These are phyloP conservation scores for Nicotiana paniculata DNA, from an alignment of 257 asterid genomes.

Conservation along the genomic window DNA sequence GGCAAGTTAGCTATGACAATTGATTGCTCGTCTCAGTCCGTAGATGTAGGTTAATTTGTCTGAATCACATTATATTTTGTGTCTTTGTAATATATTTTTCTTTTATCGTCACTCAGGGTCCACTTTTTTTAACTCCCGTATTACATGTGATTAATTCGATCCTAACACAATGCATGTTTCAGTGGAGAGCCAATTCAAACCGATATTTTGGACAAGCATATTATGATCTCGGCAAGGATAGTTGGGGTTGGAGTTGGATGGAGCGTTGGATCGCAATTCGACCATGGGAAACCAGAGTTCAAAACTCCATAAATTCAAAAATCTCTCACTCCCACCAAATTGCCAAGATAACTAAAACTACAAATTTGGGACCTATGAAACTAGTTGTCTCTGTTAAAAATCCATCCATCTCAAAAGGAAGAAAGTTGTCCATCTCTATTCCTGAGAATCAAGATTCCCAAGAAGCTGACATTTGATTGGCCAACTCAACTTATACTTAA, in stretches of 20 bases:
- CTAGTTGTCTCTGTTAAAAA: conserved; percentile 10
- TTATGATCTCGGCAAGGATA: conserved; percentile 64
- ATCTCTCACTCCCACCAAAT: conserved; percentile 21
- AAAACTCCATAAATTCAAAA: conserved; percentile 26
- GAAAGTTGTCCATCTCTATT: conserved; percentile 16
- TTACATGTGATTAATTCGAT: background rate
- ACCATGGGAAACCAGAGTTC: conserved; percentile 66
- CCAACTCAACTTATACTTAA: background rate
- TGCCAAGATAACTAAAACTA: conserved; percentile 20
- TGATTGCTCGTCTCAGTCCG: too few species aligned
- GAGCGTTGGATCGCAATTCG: conserved; percentile 71
- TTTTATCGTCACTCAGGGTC: too few species aligned
- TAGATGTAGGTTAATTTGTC: too few species aligned
- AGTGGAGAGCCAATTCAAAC: conserved; percentile 68
- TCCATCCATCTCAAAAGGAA: conserved; percentile 5
- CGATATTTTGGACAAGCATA: conserved; percentile 62
- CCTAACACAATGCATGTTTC: background rate
- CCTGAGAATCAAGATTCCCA: conserved; percentile 8
- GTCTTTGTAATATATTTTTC: too few species aligned
- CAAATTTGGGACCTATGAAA: conserved; percentile 13
- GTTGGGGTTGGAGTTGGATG: conserved; percentile 92
- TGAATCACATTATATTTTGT: too few species aligned
- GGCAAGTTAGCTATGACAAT: conserved; percentile 25
- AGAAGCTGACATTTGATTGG: conserved; percentile 7
- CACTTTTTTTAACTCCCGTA: too few species aligned